Evolutionary conservation across 2,329 filamentous ascomycete genomes (phyloP).

Genomic region (Aspergillus flavus): DNA sequence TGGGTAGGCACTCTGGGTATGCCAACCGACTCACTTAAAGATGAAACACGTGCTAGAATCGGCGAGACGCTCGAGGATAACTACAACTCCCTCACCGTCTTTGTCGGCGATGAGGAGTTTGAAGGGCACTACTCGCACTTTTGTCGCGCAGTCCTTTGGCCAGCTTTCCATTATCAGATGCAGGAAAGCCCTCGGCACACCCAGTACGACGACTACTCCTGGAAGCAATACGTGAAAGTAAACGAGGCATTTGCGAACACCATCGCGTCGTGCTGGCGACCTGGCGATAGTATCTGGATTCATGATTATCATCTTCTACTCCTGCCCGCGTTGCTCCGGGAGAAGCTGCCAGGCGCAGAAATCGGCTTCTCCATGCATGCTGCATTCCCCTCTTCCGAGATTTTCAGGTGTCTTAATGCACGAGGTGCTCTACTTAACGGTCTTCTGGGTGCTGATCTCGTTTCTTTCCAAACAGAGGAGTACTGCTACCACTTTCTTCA

Average conservation of each 20-base stretch:
- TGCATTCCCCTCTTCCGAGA: constrained; percentile 91
- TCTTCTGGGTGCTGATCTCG: constrained; percentile 86
- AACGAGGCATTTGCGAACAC: constrained; percentile 91
- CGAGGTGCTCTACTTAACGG: constrained; percentile 84
- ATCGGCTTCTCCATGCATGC: constrained; percentile 96
- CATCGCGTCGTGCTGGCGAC: constrained; percentile 86
- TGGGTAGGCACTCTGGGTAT: constrained; percentile 93
- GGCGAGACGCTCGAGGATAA: constrained; percentile 77
- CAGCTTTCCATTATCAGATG: constrained; percentile 96
- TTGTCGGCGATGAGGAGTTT: constrained; percentile 85
- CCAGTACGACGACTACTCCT: constrained; percentile 93
- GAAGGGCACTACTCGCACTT: constrained; percentile 93
- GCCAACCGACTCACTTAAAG: constrained; percentile 81
- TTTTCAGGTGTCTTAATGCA: constrained; percentile 85
- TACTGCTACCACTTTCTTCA: constrained; percentile 92
- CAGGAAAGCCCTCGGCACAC: constrained; percentile 97
- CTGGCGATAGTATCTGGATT: constrained; percentile 88
- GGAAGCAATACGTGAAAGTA: constrained; percentile 87
- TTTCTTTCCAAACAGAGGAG: constrained; percentile 91
- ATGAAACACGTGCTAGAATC: constrained; percentile 77
- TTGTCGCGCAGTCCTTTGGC: constrained; percentile 95
- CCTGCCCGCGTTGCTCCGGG: constrained; percentile 81
- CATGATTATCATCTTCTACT: constrained; percentile 93
- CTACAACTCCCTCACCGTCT: constrained; percentile 79
- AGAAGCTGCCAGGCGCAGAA: constrained; percentile 80